These are phyloP conservation scores for Iberis amara DNA, from an alignment of 441 rosid species.

Conservation along the genomic window DNA sequence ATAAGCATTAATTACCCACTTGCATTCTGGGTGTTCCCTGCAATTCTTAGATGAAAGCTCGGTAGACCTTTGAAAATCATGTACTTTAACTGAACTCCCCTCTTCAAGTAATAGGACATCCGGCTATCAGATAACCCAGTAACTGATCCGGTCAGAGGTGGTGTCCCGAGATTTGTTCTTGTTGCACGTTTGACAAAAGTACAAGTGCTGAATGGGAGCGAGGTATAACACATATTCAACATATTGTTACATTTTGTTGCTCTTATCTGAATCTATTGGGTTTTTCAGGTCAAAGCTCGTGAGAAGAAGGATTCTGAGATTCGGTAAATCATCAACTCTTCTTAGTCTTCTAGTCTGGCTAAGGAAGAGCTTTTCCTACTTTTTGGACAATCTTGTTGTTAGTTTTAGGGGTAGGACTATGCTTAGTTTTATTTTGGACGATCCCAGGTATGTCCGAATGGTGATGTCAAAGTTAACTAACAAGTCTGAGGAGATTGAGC, in stretches of 20 bases:
- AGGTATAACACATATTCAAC: conserved; percentile 45
- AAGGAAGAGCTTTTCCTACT: not conserved
- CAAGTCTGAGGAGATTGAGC: conserved; percentile 48
- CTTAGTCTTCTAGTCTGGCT: not conserved
- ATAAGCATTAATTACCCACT: conserved; percentile 1
- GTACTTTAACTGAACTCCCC: conserved; percentile 16
- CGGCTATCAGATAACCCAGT: conserved; percentile 89
- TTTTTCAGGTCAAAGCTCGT: conserved; percentile 59
- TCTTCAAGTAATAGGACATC: conserved; percentile 50
- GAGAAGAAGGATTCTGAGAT: conserved; percentile 97
- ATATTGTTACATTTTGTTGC: conserved; percentile 3
- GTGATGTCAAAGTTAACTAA: conserved; percentile 58
- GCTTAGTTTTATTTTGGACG: conserved; percentile 5
- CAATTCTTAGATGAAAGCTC: conserved; percentile 13
- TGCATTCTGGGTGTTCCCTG: not conserved
- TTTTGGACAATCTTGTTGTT: not conserved
- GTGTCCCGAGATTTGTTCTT: conserved; percentile 72
- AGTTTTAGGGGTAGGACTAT: not conserved
- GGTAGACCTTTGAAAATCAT: not conserved
- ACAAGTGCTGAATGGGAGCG: conserved; percentile 84
- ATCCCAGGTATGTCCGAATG: conserved; percentile 69
- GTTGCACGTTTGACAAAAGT: conserved; percentile 72
- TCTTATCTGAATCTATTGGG: not conserved
- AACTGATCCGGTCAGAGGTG: conserved; percentile 68
- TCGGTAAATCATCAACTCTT: conserved; percentile 41